These are phyloP conservation scores for Ceratocystis colombiana DNA, from an alignment of 2,329 filamentous ascomycete species.

Conservation along the genomic window DNA sequence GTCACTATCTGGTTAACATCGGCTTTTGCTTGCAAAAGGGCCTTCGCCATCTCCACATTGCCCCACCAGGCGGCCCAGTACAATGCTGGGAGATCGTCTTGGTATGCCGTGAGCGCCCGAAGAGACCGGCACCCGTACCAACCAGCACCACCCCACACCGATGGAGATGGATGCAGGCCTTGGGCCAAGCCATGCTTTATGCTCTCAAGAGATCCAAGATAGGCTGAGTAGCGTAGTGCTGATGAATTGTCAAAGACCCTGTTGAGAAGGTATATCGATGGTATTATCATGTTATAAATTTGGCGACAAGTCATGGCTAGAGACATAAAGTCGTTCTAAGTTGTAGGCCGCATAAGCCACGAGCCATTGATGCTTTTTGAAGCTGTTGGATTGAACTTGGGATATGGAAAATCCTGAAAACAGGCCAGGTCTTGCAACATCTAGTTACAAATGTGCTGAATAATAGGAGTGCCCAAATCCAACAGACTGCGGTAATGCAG, in stretches of 20 bases:
- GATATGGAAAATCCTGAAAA: neutral
- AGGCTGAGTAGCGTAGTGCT: slow-evolving; percentile 20
- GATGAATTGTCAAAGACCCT: slow-evolving; percentile 20
- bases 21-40: slow-evolving; percentile 14
- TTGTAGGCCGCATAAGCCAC: neutral
- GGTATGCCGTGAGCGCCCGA: neutral
- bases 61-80: slow-evolving; percentile 22
- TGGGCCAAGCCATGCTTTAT: slow-evolving; percentile 1
- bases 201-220: slow-evolving; percentile 15
- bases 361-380: neutral
- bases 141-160: slow-evolving; percentile 1
- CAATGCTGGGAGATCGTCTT: slow-evolving; percentile 19
- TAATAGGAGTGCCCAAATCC: slow-evolving; percentile 1
- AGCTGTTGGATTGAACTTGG: neutral
- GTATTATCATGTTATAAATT: slow-evolving; percentile 11
- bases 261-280: slow-evolving; percentile 21
- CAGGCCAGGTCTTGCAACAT: slow-evolving; percentile 10
- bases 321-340: slow-evolving; percentile 18
- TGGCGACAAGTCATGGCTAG: slow-evolving; percentile 19
- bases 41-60: neutral
- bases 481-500: neutral
- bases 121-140: slow-evolving; percentile 21
- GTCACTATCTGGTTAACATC: slow-evolving; percentile 12
- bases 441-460: slow-evolving; percentile 13
- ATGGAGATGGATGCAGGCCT: slow-evolving; percentile 8